Percentiles rank a stretch among this genome's conserved stretches.
Conservation (phyloP, 2,329 filamentous ascomycete genomes). For the Ciborinia camelliae region DNA sequence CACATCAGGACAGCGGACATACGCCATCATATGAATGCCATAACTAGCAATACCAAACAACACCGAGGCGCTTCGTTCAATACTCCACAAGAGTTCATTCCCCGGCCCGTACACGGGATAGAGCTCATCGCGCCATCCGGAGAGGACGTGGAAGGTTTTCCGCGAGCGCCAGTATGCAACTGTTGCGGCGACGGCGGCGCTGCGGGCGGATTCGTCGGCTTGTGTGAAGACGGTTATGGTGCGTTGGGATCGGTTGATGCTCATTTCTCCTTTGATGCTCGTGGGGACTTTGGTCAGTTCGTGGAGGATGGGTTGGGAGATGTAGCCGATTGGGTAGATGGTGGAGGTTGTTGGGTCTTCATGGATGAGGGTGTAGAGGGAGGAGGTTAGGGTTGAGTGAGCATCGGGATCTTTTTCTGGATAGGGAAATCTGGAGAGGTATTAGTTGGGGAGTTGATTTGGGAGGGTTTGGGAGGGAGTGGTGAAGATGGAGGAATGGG, state of each 20-base stretch:
- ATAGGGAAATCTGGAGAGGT: constrained; percentile 68
- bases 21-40: constrained; percentile 79
- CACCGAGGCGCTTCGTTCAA: constrained; percentile 72
- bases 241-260: constrained; percentile 55
- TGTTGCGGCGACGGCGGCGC: constrained; percentile 52
- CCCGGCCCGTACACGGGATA: constrained; percentile 71
- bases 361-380: constrained; percentile 64
- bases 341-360: constrained; percentile 50
- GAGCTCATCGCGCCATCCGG: constrained; percentile 75
- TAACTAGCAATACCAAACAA: constrained; percentile 75
- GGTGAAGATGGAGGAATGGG: no score
- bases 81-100: constrained; percentile 63
- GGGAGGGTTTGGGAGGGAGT: background rate
- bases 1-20: constrained; percentile 49
- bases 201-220: constrained; percentile 60
- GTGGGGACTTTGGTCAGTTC: constrained; percentile 48
- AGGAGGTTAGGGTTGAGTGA: constrained; percentile 54
- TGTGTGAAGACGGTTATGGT: constrained; percentile 61
- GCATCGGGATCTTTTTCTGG: constrained; percentile 55
- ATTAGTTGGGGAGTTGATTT: constrained; percentile 16
- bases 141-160: constrained; percentile 69
- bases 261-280: constrained; percentile 54
- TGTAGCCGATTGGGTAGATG: constrained; percentile 59
- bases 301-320: constrained; percentile 50
- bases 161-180: constrained; percentile 65